These are phyloP conservation scores for Fusarium sp. DNA, from an alignment of 2,329 filamentous ascomycete species.

Conservation along the genomic window DNA sequence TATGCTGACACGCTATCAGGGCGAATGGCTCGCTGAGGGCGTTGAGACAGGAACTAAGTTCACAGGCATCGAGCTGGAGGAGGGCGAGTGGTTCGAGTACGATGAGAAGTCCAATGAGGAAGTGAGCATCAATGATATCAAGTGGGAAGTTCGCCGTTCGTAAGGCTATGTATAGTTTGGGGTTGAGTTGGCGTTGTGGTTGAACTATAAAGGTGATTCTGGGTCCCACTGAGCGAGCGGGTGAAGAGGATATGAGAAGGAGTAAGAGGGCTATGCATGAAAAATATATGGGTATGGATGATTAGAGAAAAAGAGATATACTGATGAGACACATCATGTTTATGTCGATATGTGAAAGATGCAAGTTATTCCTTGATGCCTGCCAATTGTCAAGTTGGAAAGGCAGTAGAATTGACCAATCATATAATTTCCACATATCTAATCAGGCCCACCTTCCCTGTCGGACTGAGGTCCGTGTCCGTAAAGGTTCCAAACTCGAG, in stretches of 20 bases:
- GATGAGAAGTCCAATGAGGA: conserved; percentile 94
- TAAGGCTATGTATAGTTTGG: conserved; percentile 56
- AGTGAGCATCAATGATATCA: conserved; percentile 91
- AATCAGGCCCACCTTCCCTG: conserved; percentile 22
- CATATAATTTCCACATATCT: background rate
- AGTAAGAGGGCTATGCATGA: background rate
- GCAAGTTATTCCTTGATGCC: background rate
- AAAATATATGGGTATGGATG: background rate
- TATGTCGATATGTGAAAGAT: conserved; percentile 12
- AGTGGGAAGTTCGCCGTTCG: conserved; percentile 85
- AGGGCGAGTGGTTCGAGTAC: conserved; percentile 98
- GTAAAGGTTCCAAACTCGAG: conserved; percentile 31
- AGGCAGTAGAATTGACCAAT: conserved; percentile 17
- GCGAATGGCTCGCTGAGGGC: conserved; percentile 91
- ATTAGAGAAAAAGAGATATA: background rate
- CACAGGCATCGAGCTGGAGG: conserved; percentile 82
- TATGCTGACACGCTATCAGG: conserved; percentile 65
- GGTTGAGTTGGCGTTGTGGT: background rate
- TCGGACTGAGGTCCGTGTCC: conserved; percentile 13
- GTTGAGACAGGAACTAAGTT: conserved; percentile 87
- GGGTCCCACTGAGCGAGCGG: background rate
- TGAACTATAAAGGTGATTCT: conserved; percentile 3
- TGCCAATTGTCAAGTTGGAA: background rate
- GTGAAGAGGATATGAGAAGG: background rate
- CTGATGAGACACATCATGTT: background rate